Evolutionary conservation across 345 rosid genomes (phyloP), one percentile per base, ranked within the genome.

Genomic region (Psidium friedrichsthalianum): DNA sequence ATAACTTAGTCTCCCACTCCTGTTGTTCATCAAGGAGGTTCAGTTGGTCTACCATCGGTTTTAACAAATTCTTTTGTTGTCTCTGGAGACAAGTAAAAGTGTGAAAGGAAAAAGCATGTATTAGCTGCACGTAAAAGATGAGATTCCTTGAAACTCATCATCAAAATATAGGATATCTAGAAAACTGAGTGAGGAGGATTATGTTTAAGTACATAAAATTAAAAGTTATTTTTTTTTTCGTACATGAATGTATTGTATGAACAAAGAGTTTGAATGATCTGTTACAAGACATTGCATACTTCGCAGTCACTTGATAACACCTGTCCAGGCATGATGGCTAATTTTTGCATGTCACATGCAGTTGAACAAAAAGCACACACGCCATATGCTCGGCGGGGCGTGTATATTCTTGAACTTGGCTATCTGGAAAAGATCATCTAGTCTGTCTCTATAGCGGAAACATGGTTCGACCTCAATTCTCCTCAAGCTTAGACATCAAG

Each of bases 31-130:
- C n/a, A n/a, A n/a, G n/a, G n/a, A n/a, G n/a, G n/a, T n/a, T n/a
- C n/a, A n/a, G n/a, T n/a, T n/a, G n/a, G n/a, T n/a, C n/a, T 40
- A 83, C 87, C 20, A 87, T 86, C 6, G 95, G 90, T 86, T 89
- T 87, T 53, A 95, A 84, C 53, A 90, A 89, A 86, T 92, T 86
- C 96, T 92, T 90, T 97, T 97, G 49, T 95, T 83, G 82, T 92
- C 94, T 82, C 98, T 95, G 83, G 69, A 42, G 83, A 21, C 24
- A 24, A 40, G 61, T 86, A 84, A 80, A 90, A 87, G 84, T 27
- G 40, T 44, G n/a, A 82, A 29, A 29, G 40, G 42, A 49, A 51
- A n/a, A 51, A 85, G 32, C 9, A 42, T 32, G 51, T 44, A 44
- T 82, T 61, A 27, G 74, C n/a, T 29, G 21, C 42, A 29, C 55